Evolutionary conservation across 176 grass and related monocot genomes (phyloP).

Genomic region (Musa troglodytarum): DNA sequence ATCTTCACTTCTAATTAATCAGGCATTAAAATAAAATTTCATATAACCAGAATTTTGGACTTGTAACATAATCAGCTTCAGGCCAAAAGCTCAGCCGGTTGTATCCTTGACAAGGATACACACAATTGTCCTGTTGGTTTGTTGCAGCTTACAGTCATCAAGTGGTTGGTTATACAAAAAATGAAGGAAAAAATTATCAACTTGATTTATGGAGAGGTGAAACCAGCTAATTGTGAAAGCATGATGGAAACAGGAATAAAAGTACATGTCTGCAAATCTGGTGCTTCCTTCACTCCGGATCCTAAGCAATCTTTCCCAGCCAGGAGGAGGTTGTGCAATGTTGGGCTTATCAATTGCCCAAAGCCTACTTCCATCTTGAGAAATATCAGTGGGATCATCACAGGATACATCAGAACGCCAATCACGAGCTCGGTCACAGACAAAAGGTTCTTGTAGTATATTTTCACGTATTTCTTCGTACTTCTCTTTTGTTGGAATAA

Average conservation of each 20-base stretch:
- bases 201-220: background rate
- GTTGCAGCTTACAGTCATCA: background rate
- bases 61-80: background rate
- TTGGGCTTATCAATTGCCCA: conserved; percentile 62
- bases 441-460: conserved; percentile 35
- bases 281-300: conserved; percentile 41
- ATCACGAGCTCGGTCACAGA: conserved; percentile 33
- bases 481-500: conserved; percentile 50
- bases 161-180: background rate
- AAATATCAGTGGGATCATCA: conserved; percentile 40
- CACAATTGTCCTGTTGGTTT: background rate
- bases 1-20: too few relatives aligned
- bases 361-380: conserved; percentile 35
- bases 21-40: background rate
- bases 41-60: background rate
- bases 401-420: conserved; percentile 59
- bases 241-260: conserved; percentile 14
- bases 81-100: background rate
- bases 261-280: conserved; percentile 64
- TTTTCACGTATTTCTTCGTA: conserved; percentile 62
- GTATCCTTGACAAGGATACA: background rate
- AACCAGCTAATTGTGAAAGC: background rate
- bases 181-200: background rate
- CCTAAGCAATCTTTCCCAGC: conserved; percentile 53
- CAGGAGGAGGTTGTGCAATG: conserved; percentile 43